Evolutionary conservation across 495 filamentous ascomycete species (phyloP), one percentile per base, ranked within the genome.

Genomic region (Neurospora sp.): DNA sequence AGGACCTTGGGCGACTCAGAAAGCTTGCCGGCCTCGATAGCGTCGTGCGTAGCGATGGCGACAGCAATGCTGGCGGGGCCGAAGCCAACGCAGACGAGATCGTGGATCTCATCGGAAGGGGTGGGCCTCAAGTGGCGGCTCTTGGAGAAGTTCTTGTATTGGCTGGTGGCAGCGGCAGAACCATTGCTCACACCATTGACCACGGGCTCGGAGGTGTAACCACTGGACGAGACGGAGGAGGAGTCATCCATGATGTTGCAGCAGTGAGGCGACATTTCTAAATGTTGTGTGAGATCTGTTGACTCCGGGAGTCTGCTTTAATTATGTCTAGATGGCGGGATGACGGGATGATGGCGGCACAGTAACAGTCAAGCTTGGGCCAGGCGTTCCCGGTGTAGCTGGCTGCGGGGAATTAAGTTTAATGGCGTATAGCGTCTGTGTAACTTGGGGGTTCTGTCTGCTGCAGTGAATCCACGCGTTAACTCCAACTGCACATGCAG

Each of bases 1-100:
- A 91, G 85, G 5, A 95, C 90, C 77, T 91, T 93, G 39, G 92
- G 93, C 3, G 78, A 49, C 20, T 79, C 79, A 70, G 76, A 73
- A 42, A 82, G 70, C 79, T 72, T 84, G 20, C 85, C 82, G 1
- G 75, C 73, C 35, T 84, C 84, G 77, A 85, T 87, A 72, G 75
- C 84, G 80, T 99, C 95, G 79, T 96, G 90, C 37, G 97, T 86
- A 8, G 95, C 95, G 70, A 97, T 90, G 11, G 92, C 95, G 72
- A 98, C 94, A n/a, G 95, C 91, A 12, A 98, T 88, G 73, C 94
- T 96, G 14, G 95, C 95, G 12, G 95, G 95, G 3, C 95, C 95
- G 78, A 98, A 99, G 41, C 95, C 95, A 40, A 98, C 88, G 82
- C 95, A 97, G 66, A 98, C 84, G 35, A 99, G 81, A 77, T 98